Evolutionary conservation across 768 basidiomycete genomes (phyloP), one percentile per base, ranked within the genome.

Genomic region (Tricholoma bakamatsutake): DNA sequence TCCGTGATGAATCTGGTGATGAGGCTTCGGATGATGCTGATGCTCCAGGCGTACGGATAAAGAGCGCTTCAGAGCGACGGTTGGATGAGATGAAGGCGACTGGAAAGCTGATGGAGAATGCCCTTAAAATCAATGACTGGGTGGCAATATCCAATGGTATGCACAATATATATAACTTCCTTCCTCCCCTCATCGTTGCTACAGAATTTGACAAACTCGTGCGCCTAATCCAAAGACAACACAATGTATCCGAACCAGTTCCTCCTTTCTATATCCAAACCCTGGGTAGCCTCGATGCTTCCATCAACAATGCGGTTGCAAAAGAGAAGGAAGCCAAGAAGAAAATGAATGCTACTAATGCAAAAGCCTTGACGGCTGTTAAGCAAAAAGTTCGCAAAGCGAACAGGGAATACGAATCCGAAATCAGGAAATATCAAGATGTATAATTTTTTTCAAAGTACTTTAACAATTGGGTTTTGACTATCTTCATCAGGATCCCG

Each of bases 371-470:
- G 61, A 98, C 93, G 52, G 89, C 90, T n/a, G 89, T 98, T 86
- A 98, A 95, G 74, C 96, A 98, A 73, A 97, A 95, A 71, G 80
- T 98, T 54, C 95, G 90, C 76, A 98, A 95, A 75, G 80, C 88
- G 9, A 64, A 78, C 54, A 96, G 94, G 70, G 97, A 98, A 69
- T 81, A 91, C 67, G 97, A 98, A 73, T 71, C 69, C 10, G 87
- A 91, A 61, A 70, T 95, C 40, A 84, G 84, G 67, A 81, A 81
- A 57, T 98, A 85, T 73, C 87, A 88, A 66, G 79, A 82, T 68
- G 94, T 93, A 63, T 27, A 11, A 53, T 5, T 31, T 30, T 40
- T 13, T 40, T 3, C 21, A 12, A 13, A 17, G 6, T 27, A 39
- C 5, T 43, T 21, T 6, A n/a, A 35, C 17, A 21, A 15, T 12